Percentiles rank a stretch among this genome's conserved stretches.
Conservation (phyloP, 2,329 filamentous ascomycete species). For the Rutstroemia sp. region DNA sequence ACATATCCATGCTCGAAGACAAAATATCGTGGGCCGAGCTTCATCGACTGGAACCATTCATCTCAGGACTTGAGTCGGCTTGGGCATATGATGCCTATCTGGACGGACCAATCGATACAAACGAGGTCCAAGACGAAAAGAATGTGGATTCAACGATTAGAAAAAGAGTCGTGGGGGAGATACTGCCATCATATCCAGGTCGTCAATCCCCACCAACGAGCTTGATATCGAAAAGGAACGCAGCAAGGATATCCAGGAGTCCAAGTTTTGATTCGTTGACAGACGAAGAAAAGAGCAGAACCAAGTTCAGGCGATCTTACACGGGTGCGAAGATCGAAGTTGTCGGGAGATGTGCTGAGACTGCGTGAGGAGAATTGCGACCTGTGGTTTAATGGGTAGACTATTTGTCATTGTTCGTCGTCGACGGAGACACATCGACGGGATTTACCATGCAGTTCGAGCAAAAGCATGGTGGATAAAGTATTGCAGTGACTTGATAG, state of each 20-base stretch:
- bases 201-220: conserved; percentile 13
- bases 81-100: conserved; percentile 46
- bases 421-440: no score
- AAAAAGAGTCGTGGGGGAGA: conserved; percentile 37
- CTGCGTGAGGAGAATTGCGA: conserved; percentile 15
- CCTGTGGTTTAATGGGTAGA: no score
- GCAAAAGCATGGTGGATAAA: no score
- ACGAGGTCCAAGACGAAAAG: not conserved
- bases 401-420: no score
- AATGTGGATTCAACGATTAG: not conserved
- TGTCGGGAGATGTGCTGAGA: conserved; percentile 23
- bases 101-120: conserved; percentile 32
- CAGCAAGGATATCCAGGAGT: conserved; percentile 45
- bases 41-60: conserved; percentile 39
- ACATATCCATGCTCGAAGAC: conserved; percentile 48
- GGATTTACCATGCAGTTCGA: no score
- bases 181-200: conserved; percentile 25
- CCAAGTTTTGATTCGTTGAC: conserved; percentile 37
- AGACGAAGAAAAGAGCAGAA: conserved; percentile 22
- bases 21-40: conserved; percentile 47
- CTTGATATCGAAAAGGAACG: conserved; percentile 40
- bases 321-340: conserved; percentile 20
- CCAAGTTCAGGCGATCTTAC: conserved; percentile 23
- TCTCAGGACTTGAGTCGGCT: conserved; percentile 46
- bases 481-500: no score